Base-by-base conservation (phyloP, 2,329 filamentous ascomycete species). In the Fusarium xylarioides region DNA sequence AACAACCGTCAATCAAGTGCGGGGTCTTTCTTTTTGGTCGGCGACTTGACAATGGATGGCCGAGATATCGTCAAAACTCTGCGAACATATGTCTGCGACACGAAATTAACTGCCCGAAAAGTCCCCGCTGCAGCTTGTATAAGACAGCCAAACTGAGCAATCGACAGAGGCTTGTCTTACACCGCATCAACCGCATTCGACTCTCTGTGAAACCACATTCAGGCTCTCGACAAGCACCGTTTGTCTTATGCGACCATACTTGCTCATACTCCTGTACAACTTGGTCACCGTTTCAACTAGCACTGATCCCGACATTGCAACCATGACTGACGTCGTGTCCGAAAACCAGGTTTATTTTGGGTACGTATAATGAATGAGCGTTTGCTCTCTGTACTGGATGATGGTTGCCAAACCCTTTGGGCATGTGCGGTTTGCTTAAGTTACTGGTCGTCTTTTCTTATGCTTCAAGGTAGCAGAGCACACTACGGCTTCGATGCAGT, bases 271-370 rank as follows among this genome's bases (percentile, higher is more conserved):
- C 60, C 52, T 56, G 40, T 35, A 68, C 44, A 64, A 55, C 54
- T 55, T 72, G 40, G 46, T 62, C 63, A 37, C 62, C 30, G 47
- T 64, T 56, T 59, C 53, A 63, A 40, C 50, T 67, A 49, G 52
- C 58, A 53, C 34, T 61, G 81, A 81, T 79, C 70, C 80, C 38
- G 75, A 80, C 63, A 43, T 60, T 53, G 57, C 57, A 52, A 62
- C 46, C 62, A 84, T 83, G 81, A 66, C 80, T 40, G 79, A 80
- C 64, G 64, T 79, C 23, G 66, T 79, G 21, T 76, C 77, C 40
- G 73, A 77, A 35, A 85, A 86, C 74, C 79, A 83, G 78, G 78
- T 79, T 38, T 82, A 81, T 66, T 86, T 85, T 79, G 82, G 85
- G 85, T 85, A 76, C 77, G 83, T 78, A 50, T 52, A 30, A 50